Evolutionary conservation across 495 filamentous ascomycete species (phyloP).

Genomic region (Penicillium desertorum): DNA sequence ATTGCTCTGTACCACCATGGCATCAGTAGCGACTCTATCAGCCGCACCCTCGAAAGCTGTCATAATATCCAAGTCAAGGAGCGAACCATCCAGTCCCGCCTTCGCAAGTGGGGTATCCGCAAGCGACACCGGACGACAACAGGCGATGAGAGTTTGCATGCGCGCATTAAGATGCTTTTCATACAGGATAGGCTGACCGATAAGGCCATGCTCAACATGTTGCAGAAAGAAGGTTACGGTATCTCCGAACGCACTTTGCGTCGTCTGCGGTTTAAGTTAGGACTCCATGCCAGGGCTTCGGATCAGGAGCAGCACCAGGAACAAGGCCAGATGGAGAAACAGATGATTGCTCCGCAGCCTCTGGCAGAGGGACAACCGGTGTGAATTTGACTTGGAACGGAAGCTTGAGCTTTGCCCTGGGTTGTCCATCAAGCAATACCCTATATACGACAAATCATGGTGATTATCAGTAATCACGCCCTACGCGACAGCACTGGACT

Average conservation of each 20-base stretch:
- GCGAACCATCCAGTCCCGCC: conserved; percentile 30
- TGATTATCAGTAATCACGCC: neutral
- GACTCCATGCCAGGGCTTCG: conserved; percentile 27
- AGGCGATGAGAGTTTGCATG: conserved; percentile 28
- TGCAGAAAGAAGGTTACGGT: conserved; percentile 30
- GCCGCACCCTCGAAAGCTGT: conserved; percentile 26
- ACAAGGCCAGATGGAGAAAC: conserved; percentile 8
- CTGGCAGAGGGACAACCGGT: neutral
- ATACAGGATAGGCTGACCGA: conserved; percentile 29
- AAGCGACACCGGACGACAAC: conserved; percentile 33
- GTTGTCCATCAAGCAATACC: conserved; percentile 6
- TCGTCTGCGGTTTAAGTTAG: conserved; percentile 29
- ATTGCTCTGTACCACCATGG: conserved; percentile 28
- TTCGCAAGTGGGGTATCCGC: conserved; percentile 35
- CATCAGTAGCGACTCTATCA: conserved; percentile 31
- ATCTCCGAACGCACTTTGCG: conserved; percentile 31
- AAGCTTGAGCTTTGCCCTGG: neutral
- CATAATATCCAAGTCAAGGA: conserved; percentile 34
- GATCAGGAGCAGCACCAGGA: conserved; percentile 18
- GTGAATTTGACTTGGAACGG: neutral
- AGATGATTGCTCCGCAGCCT: conserved; percentile 4
- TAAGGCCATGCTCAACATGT: conserved; percentile 30
- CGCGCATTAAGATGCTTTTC: conserved; percentile 30
- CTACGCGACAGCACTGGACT: conserved; percentile 3
- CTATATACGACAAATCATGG: neutral